Evolutionary conservation across 345 rosid genomes (phyloP), one percentile per base, ranked within the genome.

Genomic region (Syzygium aromaticum): DNA sequence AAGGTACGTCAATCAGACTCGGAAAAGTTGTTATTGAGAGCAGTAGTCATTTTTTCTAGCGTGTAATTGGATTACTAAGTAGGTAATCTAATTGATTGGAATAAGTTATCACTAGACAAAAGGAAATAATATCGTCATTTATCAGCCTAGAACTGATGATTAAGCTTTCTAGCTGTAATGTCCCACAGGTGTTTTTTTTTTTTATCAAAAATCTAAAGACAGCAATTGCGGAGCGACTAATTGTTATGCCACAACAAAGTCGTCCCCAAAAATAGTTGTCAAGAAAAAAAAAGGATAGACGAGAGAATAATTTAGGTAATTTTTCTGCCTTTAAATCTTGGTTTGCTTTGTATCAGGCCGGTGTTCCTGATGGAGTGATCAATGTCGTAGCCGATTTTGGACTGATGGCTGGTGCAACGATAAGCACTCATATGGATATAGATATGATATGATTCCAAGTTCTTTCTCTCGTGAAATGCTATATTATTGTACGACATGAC

Each of bases 321-420:
- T 28, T 80, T 33, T 61, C 56, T 83, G 52, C 52, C 12, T 46
- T 6, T 54, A 57, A 7, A 3, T 67, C 53, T n/a, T 49, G 16
- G 1, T 85, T 7, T 52, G 10, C 28, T 38, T 25, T 22, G 49
- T 54, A 84, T 87, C 88, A 96, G 98, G 98, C 98, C 9, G 98
- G 99, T 28, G 51, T 97, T 27, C 99, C 99, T 5, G 95, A 94
- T 54, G 99, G 98, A 85, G 98, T 97, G 89, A 38, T 97, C 27
- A 96, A 97, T 86, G 93, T 95, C 16, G 94, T 97, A 19, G 91
- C 94, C 52, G 99, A 98, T 27, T 94, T 87, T 86, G 98, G 99
- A 84, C 87, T 91, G 6, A 95, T 92, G 0, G 98, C 99, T 25
- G 99, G 99, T 54, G 97, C 98, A 46, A 97, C 99, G 3, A 83